Conservation (phyloP, 2,329 filamentous ascomycete species). For the Thyridium curvatum region DNA sequence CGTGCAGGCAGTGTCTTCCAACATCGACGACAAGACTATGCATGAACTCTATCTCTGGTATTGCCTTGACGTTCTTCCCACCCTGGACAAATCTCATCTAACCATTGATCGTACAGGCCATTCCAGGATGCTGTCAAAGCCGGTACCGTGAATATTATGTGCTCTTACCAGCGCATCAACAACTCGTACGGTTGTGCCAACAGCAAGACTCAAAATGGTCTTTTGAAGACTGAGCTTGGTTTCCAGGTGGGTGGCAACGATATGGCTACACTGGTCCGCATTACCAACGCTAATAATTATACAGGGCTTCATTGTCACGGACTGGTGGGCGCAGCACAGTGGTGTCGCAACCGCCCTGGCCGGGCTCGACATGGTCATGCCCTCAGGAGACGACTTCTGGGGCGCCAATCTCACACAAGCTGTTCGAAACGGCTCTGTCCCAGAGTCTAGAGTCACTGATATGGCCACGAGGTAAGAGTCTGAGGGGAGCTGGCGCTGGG, state of each 20-base stretch:
- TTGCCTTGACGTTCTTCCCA: too few relatives aligned
- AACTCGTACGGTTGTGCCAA: constrained; percentile 67
- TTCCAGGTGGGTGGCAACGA: constrained; percentile 28
- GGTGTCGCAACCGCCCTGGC: constrained; percentile 55
- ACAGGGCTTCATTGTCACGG: constrained; percentile 59
- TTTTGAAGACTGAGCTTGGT: constrained; percentile 56
- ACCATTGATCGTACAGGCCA: too few relatives aligned
- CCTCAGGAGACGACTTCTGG: constrained; percentile 32
- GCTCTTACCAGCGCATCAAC: constrained; percentile 65
- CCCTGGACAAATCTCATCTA: neutral
- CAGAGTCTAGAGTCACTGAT: constrained; percentile 38
- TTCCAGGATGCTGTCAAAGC: constrained; percentile 63
- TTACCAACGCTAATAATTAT: constrained; percentile 10
- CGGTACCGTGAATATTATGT: constrained; percentile 51
- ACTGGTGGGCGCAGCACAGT: constrained; percentile 64
- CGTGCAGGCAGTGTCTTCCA: constrained; percentile 41
- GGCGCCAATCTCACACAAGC: constrained; percentile 48
- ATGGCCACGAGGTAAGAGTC: constrained; percentile 31
- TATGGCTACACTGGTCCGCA: too few relatives aligned
- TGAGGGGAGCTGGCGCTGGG: constrained; percentile 4
- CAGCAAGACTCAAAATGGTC: constrained; percentile 57
- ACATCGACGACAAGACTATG: constrained; percentile 57
- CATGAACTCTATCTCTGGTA: constrained; percentile 62
- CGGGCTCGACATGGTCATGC: constrained; percentile 68
- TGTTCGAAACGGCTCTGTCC: constrained; percentile 53